Conservation (phyloP, 495 filamentous ascomycete species). For the Penicillium alfredii region DNA sequence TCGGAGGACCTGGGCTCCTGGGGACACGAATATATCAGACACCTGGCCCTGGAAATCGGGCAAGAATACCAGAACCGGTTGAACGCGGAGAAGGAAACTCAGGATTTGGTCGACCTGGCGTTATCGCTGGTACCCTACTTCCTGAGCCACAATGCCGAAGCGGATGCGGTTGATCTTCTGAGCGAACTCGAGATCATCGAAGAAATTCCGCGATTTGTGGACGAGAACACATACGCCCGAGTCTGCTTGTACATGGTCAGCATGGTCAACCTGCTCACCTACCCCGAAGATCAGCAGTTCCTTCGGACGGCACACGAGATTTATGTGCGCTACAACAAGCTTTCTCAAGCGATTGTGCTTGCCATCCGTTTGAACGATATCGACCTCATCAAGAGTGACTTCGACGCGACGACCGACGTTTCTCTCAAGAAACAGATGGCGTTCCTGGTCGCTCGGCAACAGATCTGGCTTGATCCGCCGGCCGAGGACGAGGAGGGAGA, state of each 20-base stretch:
- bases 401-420: constrained; percentile 71
- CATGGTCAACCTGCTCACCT: constrained; percentile 96
- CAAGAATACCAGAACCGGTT: constrained; percentile 81
- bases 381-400: constrained; percentile 71
- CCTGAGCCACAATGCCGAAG: constrained; percentile 94
- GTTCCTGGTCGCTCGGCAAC: constrained; percentile 85
- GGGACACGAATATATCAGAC: constrained; percentile 97
- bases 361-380: constrained; percentile 88
- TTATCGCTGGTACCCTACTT: constrained; percentile 86
- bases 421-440: constrained; percentile 90
- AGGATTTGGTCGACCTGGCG: constrained; percentile 78
- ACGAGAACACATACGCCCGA: constrained; percentile 87
- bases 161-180: constrained; percentile 93
- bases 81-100: constrained; percentile 53
- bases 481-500: constrained; percentile 59
- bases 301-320: constrained; percentile 84
- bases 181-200: constrained; percentile 96
- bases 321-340: constrained; percentile 85
- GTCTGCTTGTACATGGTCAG: constrained; percentile 98
- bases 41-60: constrained; percentile 92
- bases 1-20: constrained; percentile 91
- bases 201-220: constrained; percentile 78
- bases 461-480: constrained; percentile 70
- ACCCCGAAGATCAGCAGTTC: constrained; percentile 93
- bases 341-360: constrained; percentile 87